A percentile compares a stretch with the other conserved stretches of the same genome.
Evolutionary conservation across 1,284 basidiomycete species (phyloP).

Genomic region (Baeospora myosura): DNA sequence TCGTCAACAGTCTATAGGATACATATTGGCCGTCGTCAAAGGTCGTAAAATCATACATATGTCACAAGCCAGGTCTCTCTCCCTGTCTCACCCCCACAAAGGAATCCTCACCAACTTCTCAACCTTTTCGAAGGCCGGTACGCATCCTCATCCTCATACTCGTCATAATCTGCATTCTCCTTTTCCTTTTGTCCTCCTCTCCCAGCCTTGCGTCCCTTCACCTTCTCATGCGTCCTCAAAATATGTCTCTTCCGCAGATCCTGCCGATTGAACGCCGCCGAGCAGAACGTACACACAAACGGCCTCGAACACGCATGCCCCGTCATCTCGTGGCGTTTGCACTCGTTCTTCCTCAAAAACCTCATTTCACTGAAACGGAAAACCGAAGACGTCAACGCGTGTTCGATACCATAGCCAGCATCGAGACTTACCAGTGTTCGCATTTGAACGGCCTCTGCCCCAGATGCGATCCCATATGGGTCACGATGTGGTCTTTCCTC

Average conservation of each 20-base stretch:
- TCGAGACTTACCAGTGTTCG: slow-evolving; percentile 41
- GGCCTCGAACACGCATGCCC: slow-evolving; percentile 51
- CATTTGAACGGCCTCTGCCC: slow-evolving; percentile 60
- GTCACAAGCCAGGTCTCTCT: no score
- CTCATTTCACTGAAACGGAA: no score
- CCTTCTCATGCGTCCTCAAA: not conserved
- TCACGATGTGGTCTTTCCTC: slow-evolving; percentile 62
- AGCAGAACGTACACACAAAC: slow-evolving; percentile 48
- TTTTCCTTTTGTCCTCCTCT: no score
- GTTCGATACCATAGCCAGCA: slow-evolving; percentile 15
- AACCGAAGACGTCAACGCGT: no score
- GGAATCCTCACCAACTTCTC: no score
- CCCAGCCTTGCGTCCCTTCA: not conserved
- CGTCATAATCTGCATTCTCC: no score
- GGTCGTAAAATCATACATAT: no score
- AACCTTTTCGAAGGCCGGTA: no score
- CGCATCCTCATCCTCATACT: no score
- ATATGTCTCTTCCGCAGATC: slow-evolving; percentile 32
- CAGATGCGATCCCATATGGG: slow-evolving; percentile 63
- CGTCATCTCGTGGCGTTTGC: slow-evolving; percentile 61
- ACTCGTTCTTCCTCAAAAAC: slow-evolving; percentile 67
- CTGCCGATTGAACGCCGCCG: slow-evolving; percentile 49
- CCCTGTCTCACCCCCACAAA: no score
- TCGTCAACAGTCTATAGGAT: no score
- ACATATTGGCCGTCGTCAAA: no score